These are phyloP conservation scores for Pythium angustatum DNA, from an alignment of 352 stramenopile genomes.

Conservation along the genomic window DNA sequence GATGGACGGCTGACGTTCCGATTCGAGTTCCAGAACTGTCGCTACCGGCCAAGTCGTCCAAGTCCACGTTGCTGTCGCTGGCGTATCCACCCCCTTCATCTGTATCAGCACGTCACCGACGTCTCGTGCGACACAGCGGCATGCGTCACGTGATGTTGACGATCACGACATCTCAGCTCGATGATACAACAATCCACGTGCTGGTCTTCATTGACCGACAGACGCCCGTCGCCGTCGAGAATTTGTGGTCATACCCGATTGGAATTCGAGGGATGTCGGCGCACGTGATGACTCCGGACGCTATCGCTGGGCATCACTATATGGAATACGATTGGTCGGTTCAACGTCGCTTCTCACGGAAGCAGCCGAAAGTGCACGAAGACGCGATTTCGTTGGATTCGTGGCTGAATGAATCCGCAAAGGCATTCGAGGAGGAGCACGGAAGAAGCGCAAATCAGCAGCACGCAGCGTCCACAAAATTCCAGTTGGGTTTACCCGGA, in stretches of 20 bases:
- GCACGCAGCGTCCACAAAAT: conserved; percentile 33
- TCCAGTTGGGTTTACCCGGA: conserved; percentile 61
- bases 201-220: conserved; percentile 73
- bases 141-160: conserved; percentile 69
- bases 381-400: conserved; percentile 2
- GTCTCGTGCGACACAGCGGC: conserved; percentile 53
- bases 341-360: conserved; percentile 28
- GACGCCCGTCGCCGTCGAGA: conserved; percentile 62
- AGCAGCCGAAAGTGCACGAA: neutral
- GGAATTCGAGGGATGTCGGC: conserved; percentile 52
- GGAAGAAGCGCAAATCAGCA: neutral
- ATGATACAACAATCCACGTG: conserved; percentile 51
- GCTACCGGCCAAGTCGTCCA: neutral
- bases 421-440: conserved; percentile 5
- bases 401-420: conserved; percentile 42
- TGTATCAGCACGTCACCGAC: conserved; percentile 45
- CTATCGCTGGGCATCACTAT: conserved; percentile 50
- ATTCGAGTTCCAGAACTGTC: conserved; percentile 17
- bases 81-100: conserved; percentile 51
- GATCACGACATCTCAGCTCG: conserved; percentile 55
- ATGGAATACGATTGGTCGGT: conserved; percentile 80
- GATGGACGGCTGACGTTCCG: conserved; percentile 15
- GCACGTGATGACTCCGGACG: conserved; percentile 44
- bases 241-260: conserved; percentile 55
- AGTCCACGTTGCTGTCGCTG: neutral